Percentiles rank a stretch among this genome's conserved stretches.
Conservation (phyloP, 2,329 filamentous ascomycete genomes). For the Akanthomyces lecanii region DNA sequence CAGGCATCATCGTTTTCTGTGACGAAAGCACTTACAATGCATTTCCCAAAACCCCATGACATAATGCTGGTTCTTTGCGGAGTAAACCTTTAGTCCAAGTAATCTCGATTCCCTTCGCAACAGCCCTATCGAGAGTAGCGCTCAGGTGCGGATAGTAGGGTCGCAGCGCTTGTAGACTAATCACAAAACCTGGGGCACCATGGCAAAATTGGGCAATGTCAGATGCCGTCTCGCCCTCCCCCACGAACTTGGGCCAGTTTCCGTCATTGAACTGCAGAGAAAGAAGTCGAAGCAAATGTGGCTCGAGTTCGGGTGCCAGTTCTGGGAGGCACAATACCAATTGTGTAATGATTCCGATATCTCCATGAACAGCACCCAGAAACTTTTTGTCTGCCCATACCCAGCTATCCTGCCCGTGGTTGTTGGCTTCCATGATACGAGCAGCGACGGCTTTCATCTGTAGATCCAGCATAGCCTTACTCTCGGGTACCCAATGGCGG, state of each 20-base stretch:
- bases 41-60: conserved; percentile 63
- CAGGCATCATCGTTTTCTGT: too few relatives aligned
- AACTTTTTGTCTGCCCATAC: conserved; percentile 60
- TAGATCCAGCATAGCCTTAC: conserved; percentile 45
- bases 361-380: conserved; percentile 63
- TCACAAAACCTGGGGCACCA: conserved; percentile 59
- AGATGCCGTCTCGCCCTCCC: conserved; percentile 37
- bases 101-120: conserved; percentile 48
- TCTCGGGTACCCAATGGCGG: conserved; percentile 49
- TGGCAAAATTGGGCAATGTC: conserved; percentile 63
- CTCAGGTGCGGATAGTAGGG: conserved; percentile 52
- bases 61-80: conserved; percentile 61
- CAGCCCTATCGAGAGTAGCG: conserved; percentile 48
- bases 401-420: conserved; percentile 47
- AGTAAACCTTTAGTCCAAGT: conserved; percentile 55
- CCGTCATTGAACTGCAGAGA: conserved; percentile 56
- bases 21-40: conserved; percentile 49
- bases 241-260: conserved; percentile 55
- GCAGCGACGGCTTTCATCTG: conserved; percentile 55
- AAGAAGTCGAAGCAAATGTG: conserved; percentile 51
- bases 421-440: conserved; percentile 51
- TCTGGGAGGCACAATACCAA: conserved; percentile 55
- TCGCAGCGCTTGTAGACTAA: conserved; percentile 53
- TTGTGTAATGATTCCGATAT: conserved; percentile 68
- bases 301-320: conserved; percentile 50